Evolutionary conservation across 2,329 filamentous ascomycete genomes (phyloP), one percentile per base, ranked within the genome.

Genomic region (Phaeosphaeriaceae sp.): DNA sequence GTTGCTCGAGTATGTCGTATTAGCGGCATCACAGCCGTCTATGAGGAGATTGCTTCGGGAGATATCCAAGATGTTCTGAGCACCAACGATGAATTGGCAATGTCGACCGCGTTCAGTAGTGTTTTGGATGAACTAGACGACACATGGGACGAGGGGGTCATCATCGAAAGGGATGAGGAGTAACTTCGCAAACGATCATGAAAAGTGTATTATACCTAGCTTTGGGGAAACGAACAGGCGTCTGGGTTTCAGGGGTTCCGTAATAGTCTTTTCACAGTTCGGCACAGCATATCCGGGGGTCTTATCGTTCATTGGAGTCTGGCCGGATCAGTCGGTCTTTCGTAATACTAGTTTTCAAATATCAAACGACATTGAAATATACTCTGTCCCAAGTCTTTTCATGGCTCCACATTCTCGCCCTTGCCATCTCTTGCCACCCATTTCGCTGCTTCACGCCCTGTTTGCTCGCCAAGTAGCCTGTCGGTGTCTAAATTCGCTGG

Each of bases 51-150:
- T 53, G 71, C 72, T 29, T 68, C 74, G 42, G 60, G 64, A 45
- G 75, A 80, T 47, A 70, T 75, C 42, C 68, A 72, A 59, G 72
- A 57, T 37, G 77, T 77, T 16, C 54, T 81, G 68, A 73, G 48
- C 33, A 61, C 60, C 15, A 77, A 77, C 56, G 77, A 78, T 48
- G 68, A 73, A 39, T 72, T 77, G 30, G 64, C 63, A 20, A 63
- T 68, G 63, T 64, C 59, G 13, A 56, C 60, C 2, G 61, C 67
- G 42, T 71, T 74, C 50, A 67, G 61, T 28, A 42, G 53, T 28
- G 48, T 67, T 46, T 51, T 65, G 28, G 58, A 61, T 51, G 66
- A 50, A 8, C 7, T 26, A 8, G 59, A 55, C 15, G 67, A 70
- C 39, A 70, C 70, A 16, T 69, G 63, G 60, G 66, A 67, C 32